Evolutionary conservation across 768 basidiomycete genomes (phyloP).

Genomic region (Chlorophyllum brunneum): DNA sequence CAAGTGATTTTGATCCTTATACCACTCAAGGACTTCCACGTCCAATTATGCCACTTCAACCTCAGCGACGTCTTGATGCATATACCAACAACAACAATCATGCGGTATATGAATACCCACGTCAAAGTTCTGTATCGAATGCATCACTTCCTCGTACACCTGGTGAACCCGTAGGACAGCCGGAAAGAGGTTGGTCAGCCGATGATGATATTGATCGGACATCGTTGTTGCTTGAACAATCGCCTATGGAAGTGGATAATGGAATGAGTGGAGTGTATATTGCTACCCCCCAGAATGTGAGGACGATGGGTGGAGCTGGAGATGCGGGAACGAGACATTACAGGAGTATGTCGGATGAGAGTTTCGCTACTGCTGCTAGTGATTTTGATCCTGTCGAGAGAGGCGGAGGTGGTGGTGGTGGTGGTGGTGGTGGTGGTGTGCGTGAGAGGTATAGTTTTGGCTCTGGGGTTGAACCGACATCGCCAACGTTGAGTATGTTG

Average conservation of each 20-base stretch:
- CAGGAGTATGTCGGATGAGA: neutral
- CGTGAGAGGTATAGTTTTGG: neutral
- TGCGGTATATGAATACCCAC: neutral
- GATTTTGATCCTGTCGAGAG: neutral
- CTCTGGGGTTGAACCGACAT: neutral
- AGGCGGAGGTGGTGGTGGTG: neutral
- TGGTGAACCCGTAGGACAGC: slow-evolving; percentile 2
- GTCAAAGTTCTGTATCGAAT: neutral
- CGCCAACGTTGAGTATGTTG: neutral
- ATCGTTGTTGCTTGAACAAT: slow-evolving; percentile 1
- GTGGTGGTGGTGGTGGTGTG: neutral
- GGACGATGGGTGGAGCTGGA: neutral
- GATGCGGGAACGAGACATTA: neutral
- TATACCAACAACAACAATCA: too few species aligned
- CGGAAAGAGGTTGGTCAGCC: slow-evolving; percentile 3
- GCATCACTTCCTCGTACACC: neutral
- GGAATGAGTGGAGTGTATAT: slow-evolving; percentile 2
- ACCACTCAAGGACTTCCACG: neutral
- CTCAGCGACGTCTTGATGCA: too few species aligned
- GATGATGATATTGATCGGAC: slow-evolving; percentile 4
- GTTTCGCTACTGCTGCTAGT: neutral
- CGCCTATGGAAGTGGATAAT: slow-evolving; percentile 9
- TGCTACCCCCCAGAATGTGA: neutral
- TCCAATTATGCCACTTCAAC: too few species aligned
- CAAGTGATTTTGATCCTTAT: slow-evolving; percentile 7